A percentile compares a stretch with the other conserved stretches of the same genome.
phyloP scores from a whole-genome alignment of 306 rosid species.

The Cicer cuneatum region DNA sequence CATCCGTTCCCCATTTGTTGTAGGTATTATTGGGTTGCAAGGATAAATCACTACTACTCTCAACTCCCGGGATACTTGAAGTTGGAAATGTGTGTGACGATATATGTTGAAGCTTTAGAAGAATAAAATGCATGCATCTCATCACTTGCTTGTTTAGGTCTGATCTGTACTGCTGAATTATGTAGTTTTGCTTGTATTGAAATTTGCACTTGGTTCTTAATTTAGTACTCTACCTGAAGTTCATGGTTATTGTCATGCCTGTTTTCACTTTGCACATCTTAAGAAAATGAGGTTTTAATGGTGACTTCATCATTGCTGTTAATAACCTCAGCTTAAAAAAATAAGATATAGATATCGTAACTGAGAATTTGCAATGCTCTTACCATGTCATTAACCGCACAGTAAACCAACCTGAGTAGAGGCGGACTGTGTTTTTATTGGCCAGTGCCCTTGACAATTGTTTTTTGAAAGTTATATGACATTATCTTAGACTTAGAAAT shows the following conservation, averaged over 20 bases:
- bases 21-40: constrained; percentile 90
- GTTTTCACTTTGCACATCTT: background rate
- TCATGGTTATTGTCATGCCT: constrained; percentile 15
- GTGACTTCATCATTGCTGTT: background rate
- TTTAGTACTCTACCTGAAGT: constrained; percentile 11
- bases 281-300: background rate
- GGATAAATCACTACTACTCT: constrained; percentile 55
- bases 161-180: constrained; percentile 40
- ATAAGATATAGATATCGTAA: background rate
- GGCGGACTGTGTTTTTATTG: background rate
- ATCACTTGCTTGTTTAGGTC: constrained; percentile 35
- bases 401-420: background rate
- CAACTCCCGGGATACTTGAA: constrained; percentile 7
- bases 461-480: background rate
- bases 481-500: background rate
- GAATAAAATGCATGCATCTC: constrained; percentile 44
- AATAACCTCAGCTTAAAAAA: background rate
- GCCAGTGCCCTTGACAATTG: background rate
- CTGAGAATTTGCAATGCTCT: background rate
- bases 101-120: background rate
- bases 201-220: background rate
- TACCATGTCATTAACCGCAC: background rate
- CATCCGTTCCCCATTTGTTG: background rate
- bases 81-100: constrained; percentile 17
- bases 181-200: constrained; percentile 26